Conservation (phyloP, 371 early-diverging fungal species). For the Mucor irregularis region DNA sequence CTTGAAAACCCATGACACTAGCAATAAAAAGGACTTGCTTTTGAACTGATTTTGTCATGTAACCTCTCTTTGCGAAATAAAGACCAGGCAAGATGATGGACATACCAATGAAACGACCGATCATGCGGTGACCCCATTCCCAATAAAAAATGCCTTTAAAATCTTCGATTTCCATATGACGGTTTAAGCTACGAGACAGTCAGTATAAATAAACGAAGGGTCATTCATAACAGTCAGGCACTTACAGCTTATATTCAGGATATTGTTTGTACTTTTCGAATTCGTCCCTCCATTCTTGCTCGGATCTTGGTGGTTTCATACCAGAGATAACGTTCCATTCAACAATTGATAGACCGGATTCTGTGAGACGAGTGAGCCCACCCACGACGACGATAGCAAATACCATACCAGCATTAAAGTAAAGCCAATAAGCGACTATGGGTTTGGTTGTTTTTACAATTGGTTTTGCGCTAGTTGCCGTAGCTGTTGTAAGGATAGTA, state of each 20-base stretch:
- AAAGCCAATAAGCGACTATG: constrained; percentile 90
- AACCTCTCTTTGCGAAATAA: constrained; percentile 80
- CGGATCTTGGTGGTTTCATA: constrained; percentile 83
- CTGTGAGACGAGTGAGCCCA: constrained; percentile 94
- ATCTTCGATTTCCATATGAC: constrained; percentile 83
- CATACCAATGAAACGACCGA: constrained; percentile 89
- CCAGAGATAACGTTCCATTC: constrained; percentile 96
- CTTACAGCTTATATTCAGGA: constrained; percentile 92
- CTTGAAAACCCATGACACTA: constrained; percentile 85
- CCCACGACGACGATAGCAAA: constrained; percentile 95
- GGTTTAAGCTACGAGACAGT: constrained; percentile 67
- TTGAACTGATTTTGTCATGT: constrained; percentile 68
- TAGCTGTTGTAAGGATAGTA: too few species aligned
- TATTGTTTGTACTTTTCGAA: constrained; percentile 97
- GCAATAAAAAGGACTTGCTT: constrained; percentile 73
- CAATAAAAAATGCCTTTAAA: constrained; percentile 96
- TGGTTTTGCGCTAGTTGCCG: too few species aligned
- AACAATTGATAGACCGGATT: constrained; percentile 92
- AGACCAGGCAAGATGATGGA: constrained; percentile 83
- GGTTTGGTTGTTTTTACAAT: too few species aligned
- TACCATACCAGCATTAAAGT: constrained; percentile 82
- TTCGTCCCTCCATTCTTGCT: constrained; percentile 88
- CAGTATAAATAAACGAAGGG: too few species aligned
- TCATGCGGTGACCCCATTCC: constrained; percentile 96
- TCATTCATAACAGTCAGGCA: neutral